These are phyloP conservation scores for Monosporozyma yasuniensis DNA, from an alignment of 805 yeast genomes.

Conservation along the genomic window DNA sequence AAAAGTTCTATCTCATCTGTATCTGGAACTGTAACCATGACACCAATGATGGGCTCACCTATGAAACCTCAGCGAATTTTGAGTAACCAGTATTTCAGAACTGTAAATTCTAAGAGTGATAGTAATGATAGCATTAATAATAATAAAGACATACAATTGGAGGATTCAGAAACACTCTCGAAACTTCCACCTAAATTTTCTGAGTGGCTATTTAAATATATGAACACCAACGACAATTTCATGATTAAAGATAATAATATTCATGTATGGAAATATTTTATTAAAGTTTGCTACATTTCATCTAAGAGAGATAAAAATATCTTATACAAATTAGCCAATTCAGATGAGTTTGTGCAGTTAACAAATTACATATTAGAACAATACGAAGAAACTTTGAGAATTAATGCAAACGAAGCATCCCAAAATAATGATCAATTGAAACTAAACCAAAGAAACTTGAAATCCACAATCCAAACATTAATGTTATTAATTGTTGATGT, in stretches of 20 bases:
- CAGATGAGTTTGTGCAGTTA: slow-evolving; percentile 9
- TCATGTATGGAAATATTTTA: slow-evolving; percentile 25
- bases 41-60: slow-evolving; percentile 8
- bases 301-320: slow-evolving; percentile 14
- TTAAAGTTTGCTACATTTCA: slow-evolving; percentile 21
- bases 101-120: neutral
- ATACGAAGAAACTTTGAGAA: slow-evolving; percentile 1
- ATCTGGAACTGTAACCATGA: slow-evolving; percentile 3
- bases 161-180: neutral
- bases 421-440: neutral
- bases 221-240: slow-evolving; percentile 8
- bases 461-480: slow-evolving; percentile 4
- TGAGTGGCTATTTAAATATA: neutral
- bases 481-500: slow-evolving; percentile 1
- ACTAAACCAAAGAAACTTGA: slow-evolving; percentile 2
- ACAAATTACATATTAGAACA: slow-evolving; percentile 5
- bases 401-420: neutral
- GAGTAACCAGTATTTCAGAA: slow-evolving; percentile 1
- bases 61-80: neutral
- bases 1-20: slow-evolving; percentile 1
- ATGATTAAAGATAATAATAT: slow-evolving; percentile 8
- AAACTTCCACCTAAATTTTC: slow-evolving; percentile 2
- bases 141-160: neutral
- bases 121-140: no score
- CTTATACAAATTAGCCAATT: slow-evolving; percentile 10